Conservation (phyloP, 192 early-diverging fungal genomes). For the Borealophlyctis nickersoniae region DNA sequence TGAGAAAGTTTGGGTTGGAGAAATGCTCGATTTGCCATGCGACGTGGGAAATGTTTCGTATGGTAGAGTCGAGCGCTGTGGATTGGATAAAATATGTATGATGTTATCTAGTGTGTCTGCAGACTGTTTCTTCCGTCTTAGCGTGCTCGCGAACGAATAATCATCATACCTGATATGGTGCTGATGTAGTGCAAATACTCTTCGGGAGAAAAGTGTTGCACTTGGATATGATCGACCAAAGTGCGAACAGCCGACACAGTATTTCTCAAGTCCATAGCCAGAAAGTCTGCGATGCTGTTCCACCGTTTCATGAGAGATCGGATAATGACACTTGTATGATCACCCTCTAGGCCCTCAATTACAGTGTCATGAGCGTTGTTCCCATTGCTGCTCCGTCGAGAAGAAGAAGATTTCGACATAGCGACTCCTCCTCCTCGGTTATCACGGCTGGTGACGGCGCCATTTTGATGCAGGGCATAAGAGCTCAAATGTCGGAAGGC, state of each 20-base stretch:
- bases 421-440: no score
- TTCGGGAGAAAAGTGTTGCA: background rate
- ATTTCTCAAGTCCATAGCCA: background rate
- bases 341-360: no score
- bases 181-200: background rate
- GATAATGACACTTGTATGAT: no score
- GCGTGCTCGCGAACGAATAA: no score
- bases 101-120: background rate
- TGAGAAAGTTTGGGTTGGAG: conserved; percentile 2
- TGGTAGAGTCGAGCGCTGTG: conserved; percentile 19
- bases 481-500: no score
- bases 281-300: background rate
- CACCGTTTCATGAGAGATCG: background rate
- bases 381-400: no score
- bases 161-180: background rate
- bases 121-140: no score
- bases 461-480: no score
- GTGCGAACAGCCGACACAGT: background rate
- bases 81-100: background rate
- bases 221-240: background rate
- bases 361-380: no score
- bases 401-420: no score
- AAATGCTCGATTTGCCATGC: conserved; percentile 29
- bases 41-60: conserved; percentile 28
- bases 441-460: no score